Evolutionary conservation across 192 early-diverging fungal genomes (phyloP).

Genomic region (Glomus cerebriforme): DNA sequence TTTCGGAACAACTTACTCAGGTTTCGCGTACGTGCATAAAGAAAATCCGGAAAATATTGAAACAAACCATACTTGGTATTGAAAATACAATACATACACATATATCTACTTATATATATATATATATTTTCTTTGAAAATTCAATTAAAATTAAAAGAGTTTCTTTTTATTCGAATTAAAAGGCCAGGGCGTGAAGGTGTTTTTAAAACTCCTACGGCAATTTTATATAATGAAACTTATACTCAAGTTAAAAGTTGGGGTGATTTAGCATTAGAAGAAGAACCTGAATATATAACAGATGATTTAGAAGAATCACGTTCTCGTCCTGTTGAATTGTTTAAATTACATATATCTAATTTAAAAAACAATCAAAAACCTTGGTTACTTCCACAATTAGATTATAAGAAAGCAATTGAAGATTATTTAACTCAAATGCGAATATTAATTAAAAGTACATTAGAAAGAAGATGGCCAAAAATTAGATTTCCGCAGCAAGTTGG

Average conservation of each 20-base stretch:
- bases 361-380: conserved; percentile 17
- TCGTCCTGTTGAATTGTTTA: conserved; percentile 23
- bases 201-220: conserved; percentile 22
- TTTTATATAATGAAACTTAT: conserved; percentile 17
- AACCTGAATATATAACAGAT: not conserved
- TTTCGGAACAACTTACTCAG: conserved; percentile 14
- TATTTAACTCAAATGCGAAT: conserved; percentile 19
- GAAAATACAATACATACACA: no score
- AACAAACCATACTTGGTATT: not conserved
- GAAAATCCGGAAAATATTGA: not conserved
- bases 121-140: not conserved
- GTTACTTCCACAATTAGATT: not conserved
- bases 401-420: conserved; percentile 20
- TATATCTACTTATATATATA: no score
- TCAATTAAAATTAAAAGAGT: not conserved
- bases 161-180: not conserved
- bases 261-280: conserved; percentile 5
- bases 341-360: conserved; percentile 26
- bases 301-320: not conserved
- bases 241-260: conserved; percentile 12
- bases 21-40: conserved; percentile 1
- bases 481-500: conserved; percentile 18
- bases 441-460: not conserved
- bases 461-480: not conserved
- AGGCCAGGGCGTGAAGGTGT: not conserved